A percentile compares a stretch with the other conserved stretches of the same genome.
phyloP scores from a whole-genome alignment of 2,329 filamentous ascomycete species.

The Bipolaris gigantea region DNA sequence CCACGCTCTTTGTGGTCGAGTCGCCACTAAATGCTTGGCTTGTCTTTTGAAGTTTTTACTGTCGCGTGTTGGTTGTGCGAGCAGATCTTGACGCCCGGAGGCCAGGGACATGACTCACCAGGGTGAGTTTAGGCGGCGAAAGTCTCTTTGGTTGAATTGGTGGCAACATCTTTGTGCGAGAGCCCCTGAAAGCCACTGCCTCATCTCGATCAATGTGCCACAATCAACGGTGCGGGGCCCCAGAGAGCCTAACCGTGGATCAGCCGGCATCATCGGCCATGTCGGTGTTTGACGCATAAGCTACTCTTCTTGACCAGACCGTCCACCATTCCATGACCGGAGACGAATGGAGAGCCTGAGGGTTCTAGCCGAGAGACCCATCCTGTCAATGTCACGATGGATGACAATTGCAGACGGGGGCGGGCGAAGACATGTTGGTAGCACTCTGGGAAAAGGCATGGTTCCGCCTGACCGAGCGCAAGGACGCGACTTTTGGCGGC shows the following conservation, averaged over 20 bases:
- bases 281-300: constrained; percentile 18
- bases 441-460: background rate
- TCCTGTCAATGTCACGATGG: background rate
- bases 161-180: constrained; percentile 19
- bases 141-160: background rate
- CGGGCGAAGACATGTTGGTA: background rate
- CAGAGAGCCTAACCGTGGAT: constrained; percentile 27
- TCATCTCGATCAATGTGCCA: constrained; percentile 22
- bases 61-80: background rate
- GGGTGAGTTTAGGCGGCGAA: constrained; percentile 2
- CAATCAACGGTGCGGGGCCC: constrained; percentile 29
- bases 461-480: background rate
- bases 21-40: constrained; percentile 11
- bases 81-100: background rate
- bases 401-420: constrained; percentile 1
- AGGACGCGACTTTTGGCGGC: background rate
- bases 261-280: constrained; percentile 11
- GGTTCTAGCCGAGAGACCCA: background rate
- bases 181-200: constrained; percentile 19
- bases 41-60: background rate
- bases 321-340: constrained; percentile 15
- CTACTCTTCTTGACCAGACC: constrained; percentile 5
- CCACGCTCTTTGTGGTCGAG: constrained; percentile 5
- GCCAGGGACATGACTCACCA: background rate
- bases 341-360: constrained; percentile 5